A percentile compares a stretch with the other conserved stretches of the same genome.
phyloP scores from a whole-genome alignment of 192 early-diverging fungal genomes.

The Coemansia sp. region DNA sequence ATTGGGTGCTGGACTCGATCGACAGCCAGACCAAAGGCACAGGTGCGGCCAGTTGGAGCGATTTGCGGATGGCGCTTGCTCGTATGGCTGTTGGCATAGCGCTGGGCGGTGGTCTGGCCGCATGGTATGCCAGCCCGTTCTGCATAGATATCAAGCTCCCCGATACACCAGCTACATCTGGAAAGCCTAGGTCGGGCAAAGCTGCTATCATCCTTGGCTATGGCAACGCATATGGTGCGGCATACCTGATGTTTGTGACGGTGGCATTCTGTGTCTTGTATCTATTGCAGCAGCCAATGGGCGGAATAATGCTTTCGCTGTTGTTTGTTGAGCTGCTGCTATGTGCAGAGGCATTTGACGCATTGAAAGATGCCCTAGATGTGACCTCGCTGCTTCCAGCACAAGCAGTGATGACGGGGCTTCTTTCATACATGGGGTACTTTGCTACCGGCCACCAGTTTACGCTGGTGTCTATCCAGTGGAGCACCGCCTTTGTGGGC shows the following conservation, averaged over 20 bases:
- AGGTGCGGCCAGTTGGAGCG: slow-evolving; percentile 25
- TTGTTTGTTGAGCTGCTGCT: slow-evolving; percentile 48
- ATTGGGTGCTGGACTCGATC: slow-evolving; percentile 58
- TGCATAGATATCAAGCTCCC: slow-evolving; percentile 50
- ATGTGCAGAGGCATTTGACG: slow-evolving; percentile 55
- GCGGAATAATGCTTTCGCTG: slow-evolving; percentile 59
- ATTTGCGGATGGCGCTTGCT: slow-evolving; percentile 54
- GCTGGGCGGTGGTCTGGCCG: slow-evolving; percentile 50
- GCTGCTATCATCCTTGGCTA: slow-evolving; percentile 58
- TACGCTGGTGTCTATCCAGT: slow-evolving; percentile 86
- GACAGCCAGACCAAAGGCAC: slow-evolving; percentile 12
- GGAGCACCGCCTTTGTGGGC: slow-evolving; percentile 86
- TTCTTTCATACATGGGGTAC: slow-evolving; percentile 63
- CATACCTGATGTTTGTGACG: slow-evolving; percentile 62
- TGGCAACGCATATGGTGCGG: slow-evolving; percentile 65
- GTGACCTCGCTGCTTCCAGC: slow-evolving; percentile 33
- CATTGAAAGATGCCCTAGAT: slow-evolving; percentile 24
- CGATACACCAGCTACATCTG: neutral
- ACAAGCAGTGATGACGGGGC: slow-evolving; percentile 46
- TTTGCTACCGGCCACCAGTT: slow-evolving; percentile 94
- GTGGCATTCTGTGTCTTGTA: slow-evolving; percentile 62
- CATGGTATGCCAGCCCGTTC: slow-evolving; percentile 58
- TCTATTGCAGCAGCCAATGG: slow-evolving; percentile 79
- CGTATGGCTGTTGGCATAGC: slow-evolving; percentile 59
- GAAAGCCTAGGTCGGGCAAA: neutral